Conservation (phyloP, 805 yeast species). For the Saturnispora zaruensis region DNA sequence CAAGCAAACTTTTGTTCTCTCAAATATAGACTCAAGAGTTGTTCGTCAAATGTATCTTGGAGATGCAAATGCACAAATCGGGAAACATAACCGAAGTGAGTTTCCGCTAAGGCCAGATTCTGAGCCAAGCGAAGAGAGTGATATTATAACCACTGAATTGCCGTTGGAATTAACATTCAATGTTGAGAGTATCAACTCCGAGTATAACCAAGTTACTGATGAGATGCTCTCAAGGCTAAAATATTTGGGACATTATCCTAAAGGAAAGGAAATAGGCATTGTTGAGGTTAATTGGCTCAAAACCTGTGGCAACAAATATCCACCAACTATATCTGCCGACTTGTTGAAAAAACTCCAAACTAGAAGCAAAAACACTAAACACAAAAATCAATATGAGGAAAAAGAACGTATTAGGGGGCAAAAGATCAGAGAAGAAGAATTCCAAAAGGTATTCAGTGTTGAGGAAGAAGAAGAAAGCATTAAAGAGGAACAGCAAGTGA, state of each 20-base stretch:
- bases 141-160: slow-evolving; percentile 41
- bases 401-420: slow-evolving; percentile 18
- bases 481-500: neutral
- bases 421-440: slow-evolving; percentile 11
- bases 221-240: slow-evolving; percentile 54
- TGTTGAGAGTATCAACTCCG: slow-evolving; percentile 57
- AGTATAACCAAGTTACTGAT: slow-evolving; percentile 43
- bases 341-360: slow-evolving; percentile 50
- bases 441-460: slow-evolving; percentile 5
- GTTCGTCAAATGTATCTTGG: slow-evolving; percentile 6
- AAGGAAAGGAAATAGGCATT: slow-evolving; percentile 76
- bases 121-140: neutral
- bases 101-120: neutral
- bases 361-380: slow-evolving; percentile 42
- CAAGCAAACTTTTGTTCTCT: slow-evolving; percentile 55
- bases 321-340: slow-evolving; percentile 34
- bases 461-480: neutral
- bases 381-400: slow-evolving; percentile 52
- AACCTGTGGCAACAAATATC: neutral
- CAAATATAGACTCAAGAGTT: slow-evolving; percentile 74
- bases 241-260: slow-evolving; percentile 72
- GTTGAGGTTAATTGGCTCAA: slow-evolving; percentile 76
- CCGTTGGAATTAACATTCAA: slow-evolving; percentile 57
- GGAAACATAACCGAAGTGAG: neutral
- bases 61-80: slow-evolving; percentile 1